These are phyloP conservation scores for Diplodia intermedia DNA, from an alignment of 2,329 filamentous ascomycete genomes.

Conservation along the genomic window DNA sequence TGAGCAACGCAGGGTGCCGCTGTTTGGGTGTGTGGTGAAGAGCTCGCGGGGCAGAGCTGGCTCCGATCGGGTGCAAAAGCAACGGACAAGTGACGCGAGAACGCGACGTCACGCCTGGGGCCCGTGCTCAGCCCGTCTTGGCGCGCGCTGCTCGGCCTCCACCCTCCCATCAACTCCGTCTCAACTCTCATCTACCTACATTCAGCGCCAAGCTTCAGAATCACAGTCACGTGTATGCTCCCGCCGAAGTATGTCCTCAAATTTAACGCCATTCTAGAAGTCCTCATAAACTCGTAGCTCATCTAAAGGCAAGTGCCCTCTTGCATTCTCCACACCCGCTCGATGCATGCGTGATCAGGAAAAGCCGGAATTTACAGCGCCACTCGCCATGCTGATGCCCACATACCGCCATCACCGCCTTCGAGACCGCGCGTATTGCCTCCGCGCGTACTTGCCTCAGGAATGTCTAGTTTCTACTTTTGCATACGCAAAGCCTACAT, in stretches of 20 bases:
- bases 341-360: conserved; percentile 3
- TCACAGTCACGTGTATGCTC: background rate
- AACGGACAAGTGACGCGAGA: conserved; percentile 4
- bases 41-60: background rate
- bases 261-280: background rate
- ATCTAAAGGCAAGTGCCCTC: background rate
- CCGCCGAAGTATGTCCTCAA: background rate
- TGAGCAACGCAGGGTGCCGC: background rate
- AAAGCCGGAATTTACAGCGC: background rate
- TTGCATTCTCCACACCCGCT: conserved; percentile 2
- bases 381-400: conserved; percentile 9
- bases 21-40: background rate
- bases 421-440: background rate
- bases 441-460: background rate
- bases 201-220: background rate
- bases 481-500: conserved; percentile 10
- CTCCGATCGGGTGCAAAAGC: conserved; percentile 10
- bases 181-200: too few species aligned
- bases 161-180: too few species aligned
- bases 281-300: conserved; percentile 11
- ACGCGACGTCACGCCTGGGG: conserved; percentile 23
- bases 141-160: background rate
- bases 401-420: background rate
- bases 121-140: conserved; percentile 4
- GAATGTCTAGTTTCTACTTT: conserved; percentile 23